phyloP scores from a whole-genome alignment of 805 yeast species.

The Candida montana region DNA sequence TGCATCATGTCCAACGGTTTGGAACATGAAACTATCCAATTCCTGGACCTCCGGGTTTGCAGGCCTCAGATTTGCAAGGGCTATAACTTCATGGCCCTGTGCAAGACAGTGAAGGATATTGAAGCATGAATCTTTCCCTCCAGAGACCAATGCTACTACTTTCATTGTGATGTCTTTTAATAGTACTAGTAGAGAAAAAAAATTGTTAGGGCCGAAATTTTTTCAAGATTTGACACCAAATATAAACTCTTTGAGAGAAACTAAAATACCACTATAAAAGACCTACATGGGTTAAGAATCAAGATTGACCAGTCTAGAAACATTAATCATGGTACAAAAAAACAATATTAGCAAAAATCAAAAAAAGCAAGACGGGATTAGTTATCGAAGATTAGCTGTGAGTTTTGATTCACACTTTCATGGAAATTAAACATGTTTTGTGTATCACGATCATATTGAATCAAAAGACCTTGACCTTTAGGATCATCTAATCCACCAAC shows the following conservation, averaged over 20 bases:
- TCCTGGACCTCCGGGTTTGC: slow-evolving; percentile 49
- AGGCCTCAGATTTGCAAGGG: slow-evolving; percentile 82
- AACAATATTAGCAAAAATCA: no score
- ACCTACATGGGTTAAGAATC: no score
- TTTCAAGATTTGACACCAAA: no score
- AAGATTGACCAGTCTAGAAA: no score
- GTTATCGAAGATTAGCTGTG: background rate
- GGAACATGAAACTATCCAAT: slow-evolving; percentile 94
- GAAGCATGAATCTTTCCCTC: slow-evolving; percentile 94
- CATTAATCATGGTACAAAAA: no score
- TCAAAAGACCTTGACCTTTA: background rate
- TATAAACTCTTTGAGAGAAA: no score
- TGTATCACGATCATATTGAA: background rate
- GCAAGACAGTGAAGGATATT: slow-evolving; percentile 82
- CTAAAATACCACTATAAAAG: no score
- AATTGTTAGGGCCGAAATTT: background rate
- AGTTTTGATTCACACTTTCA: background rate
- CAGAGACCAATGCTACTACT: slow-evolving; percentile 86
- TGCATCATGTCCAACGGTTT: slow-evolving; percentile 90
- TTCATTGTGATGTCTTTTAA: slow-evolving; percentile 48
- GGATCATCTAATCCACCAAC: slow-evolving; percentile 33
- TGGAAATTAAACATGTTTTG: background rate
- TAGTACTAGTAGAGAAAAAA: background rate
- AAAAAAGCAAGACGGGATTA: no score
- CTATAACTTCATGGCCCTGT: slow-evolving; percentile 80